Evolutionary conservation across 805 yeast species (phyloP), one percentile per base, ranked within the genome.

Genomic region (Suhomyces sp.): DNA sequence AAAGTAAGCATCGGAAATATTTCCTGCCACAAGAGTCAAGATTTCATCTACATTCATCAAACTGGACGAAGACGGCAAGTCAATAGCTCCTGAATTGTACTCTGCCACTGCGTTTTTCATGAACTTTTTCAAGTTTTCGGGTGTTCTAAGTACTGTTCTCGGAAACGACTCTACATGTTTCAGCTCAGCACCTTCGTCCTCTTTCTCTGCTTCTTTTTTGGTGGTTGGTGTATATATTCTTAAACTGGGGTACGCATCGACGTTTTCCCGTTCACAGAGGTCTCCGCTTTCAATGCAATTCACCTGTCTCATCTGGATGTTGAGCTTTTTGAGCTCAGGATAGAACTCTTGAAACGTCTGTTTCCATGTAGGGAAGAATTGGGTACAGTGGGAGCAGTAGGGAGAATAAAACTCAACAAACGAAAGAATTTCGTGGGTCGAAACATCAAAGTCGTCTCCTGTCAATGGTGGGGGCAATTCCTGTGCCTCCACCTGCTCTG

Each of bases 341-440:
- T 76, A 66, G 59, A 81, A 79, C 3, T 67, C 65, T 21, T 72
- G 60, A 70, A 82, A 88, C 0, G 93, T 79, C 51, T 78, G 74
- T 53, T 83, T 79, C 97, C 98, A 94, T 6, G 72, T 77, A 1
- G 99, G 98, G 2, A 89, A 94, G 49, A 94, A 71, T 6, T 71
- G 75, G 55, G 73, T 79, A 71, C 99, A 94, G 68, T 93, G 98
- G 6, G 73, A 66, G 66, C 99, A 94, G 61, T 85, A 85, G 0
- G 99, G 99, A 29, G 97, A 89, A 65, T 71, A 94, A 69, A 90
- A 92, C 69, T 93, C 97, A 31, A 93, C 85, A 62, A 93, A 77
- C 61, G 91, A 86, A 19, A 84, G 69, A 2, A 86, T 86, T 8
- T 75, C 68, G 17, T 73, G 63, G n/a, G 82, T 62, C 35, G 72